phyloP scores from a whole-genome alignment of 192 early-diverging fungal genomes.

The Umbelopsis isabellina region DNA sequence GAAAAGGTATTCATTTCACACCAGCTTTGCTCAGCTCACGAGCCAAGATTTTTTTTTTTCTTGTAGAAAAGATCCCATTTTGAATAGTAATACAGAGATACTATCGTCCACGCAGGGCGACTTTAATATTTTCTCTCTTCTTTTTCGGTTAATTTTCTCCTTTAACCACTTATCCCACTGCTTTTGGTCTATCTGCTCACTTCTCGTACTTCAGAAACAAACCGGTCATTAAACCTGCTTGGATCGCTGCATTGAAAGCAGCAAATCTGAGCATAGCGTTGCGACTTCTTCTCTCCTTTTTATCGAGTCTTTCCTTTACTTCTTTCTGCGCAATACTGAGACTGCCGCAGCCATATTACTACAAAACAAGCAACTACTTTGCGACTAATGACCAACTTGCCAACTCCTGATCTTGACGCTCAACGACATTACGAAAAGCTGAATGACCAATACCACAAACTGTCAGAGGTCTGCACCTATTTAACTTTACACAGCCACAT shows the following conservation, averaged over 20 bases:
- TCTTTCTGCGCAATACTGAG: background rate
- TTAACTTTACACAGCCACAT: background rate
- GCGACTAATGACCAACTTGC: conserved; percentile 14
- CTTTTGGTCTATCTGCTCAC: no score
- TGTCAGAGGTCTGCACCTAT: background rate
- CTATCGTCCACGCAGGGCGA: background rate
- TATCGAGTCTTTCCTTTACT: conserved; percentile 4
- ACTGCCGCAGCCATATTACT: background rate
- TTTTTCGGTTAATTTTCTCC: background rate
- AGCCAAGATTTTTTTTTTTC: background rate
- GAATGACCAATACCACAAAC: background rate
- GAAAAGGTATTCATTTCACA: conserved; percentile 21
- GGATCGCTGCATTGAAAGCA: conserved; percentile 16
- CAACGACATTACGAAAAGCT: conserved; percentile 9
- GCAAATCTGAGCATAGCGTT: conserved; percentile 6
- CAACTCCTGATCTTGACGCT: conserved; percentile 1
- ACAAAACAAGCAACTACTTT: background rate
- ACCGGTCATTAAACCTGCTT: conserved; percentile 1
- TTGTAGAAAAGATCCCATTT: background rate
- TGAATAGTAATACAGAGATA: conserved; percentile 24
- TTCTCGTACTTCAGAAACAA: conserved; percentile 5
- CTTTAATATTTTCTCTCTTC: conserved; percentile 15
- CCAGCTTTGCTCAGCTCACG: conserved; percentile 7
- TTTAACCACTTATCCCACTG: no score
- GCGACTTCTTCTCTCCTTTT: conserved; percentile 11